Conservation (phyloP, 164 flowering plant species). For the Macadamia tetraphylla region DNA sequence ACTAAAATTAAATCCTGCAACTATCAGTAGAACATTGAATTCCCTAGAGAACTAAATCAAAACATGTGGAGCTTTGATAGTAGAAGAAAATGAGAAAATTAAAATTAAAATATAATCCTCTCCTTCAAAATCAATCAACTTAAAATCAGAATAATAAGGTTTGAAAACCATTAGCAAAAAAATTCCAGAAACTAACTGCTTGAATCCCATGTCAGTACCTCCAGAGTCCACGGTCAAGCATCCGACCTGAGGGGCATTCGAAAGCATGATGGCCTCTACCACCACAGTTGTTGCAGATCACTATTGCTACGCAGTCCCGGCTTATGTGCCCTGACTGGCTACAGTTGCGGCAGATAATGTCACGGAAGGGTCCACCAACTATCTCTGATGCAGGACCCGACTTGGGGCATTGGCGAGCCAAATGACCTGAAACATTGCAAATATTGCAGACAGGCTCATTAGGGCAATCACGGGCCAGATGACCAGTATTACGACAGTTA, state of each 20-base stretch:
- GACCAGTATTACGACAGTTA: slow-evolving; percentile 51
- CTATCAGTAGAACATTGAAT: too few species aligned
- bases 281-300: slow-evolving; percentile 48
- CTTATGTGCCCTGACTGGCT: slow-evolving; percentile 40
- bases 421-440: slow-evolving; percentile 66
- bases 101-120: not conserved
- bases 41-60: too few species aligned
- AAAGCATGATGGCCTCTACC: slow-evolving; percentile 43
- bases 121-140: not conserved
- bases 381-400: slow-evolving; percentile 20
- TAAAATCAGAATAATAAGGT: not conserved
- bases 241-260: slow-evolving; percentile 42
- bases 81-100: not conserved
- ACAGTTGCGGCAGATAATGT: slow-evolving; percentile 38
- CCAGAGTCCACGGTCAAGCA: slow-evolving; percentile 26
- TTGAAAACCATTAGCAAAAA: too few species aligned
- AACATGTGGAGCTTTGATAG: too few species aligned
- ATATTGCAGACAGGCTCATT: slow-evolving; percentile 64
- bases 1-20: too few species aligned
- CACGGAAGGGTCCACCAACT: slow-evolving; percentile 30
- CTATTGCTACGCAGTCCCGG: slow-evolving; percentile 33
- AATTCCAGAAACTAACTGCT: not conserved
- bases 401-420: slow-evolving; percentile 81
- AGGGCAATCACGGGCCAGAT: slow-evolving; percentile 51
- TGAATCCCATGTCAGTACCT: slow-evolving; percentile 18